These are phyloP conservation scores for Mikania micrantha DNA, from an alignment of 129 eudicot genomes.

Conservation along the genomic window DNA sequence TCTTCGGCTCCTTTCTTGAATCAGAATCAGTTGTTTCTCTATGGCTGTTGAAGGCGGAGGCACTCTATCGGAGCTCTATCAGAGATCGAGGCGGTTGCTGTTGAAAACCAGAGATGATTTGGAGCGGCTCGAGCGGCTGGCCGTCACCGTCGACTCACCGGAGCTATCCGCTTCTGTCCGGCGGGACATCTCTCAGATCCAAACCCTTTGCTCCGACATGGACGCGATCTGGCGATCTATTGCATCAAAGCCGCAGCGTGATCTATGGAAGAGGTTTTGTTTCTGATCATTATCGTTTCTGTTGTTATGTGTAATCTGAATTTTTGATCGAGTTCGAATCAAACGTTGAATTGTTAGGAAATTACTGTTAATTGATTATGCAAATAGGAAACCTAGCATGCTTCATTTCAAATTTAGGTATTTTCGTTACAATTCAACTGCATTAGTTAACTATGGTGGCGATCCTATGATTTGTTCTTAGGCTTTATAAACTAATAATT, in stretches of 20 bases:
- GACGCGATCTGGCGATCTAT: constrained; percentile 87
- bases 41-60: constrained; percentile 51
- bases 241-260: constrained; percentile 81
- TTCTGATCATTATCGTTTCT: neutral
- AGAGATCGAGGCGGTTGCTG: constrained; percentile 52
- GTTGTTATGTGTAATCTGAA: neutral
- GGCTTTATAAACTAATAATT: too few relatives aligned
- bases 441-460: neutral
- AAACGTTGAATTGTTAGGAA: neutral
- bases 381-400: neutral
- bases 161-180: constrained; percentile 48
- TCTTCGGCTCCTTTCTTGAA: neutral
- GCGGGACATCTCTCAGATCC: constrained; percentile 62
- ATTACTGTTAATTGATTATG: constrained; percentile 4
- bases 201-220: constrained; percentile 67
- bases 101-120: constrained; percentile 65
- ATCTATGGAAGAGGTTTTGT: constrained; percentile 86
- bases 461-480: neutral
- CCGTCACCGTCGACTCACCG: constrained; percentile 32
- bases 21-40: constrained; percentile 2
- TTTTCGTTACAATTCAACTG: neutral
- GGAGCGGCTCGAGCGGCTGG: constrained; percentile 74
- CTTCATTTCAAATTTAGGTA: neutral
- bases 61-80: constrained; percentile 70
- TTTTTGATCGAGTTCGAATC: constrained; percentile 1